These are phyloP conservation scores for Hibiscus syriacus DNA, from an alignment of 345 rosid genomes.

Conservation along the genomic window DNA sequence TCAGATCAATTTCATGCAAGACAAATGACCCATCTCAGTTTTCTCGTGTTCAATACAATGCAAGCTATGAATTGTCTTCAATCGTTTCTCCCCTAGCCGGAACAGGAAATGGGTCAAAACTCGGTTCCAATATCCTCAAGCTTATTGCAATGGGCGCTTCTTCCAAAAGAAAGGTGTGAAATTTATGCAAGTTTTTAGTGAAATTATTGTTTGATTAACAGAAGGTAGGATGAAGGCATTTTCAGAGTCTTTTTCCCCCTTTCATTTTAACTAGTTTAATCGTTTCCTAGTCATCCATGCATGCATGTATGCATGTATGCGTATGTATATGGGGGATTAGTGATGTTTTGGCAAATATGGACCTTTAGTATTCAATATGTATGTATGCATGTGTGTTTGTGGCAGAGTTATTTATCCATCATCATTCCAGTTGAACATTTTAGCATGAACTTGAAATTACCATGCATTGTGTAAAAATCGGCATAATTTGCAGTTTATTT, in stretches of 20 bases:
- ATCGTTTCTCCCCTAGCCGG: slow-evolving; percentile 14
- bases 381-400: too few relatives aligned
- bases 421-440: too few relatives aligned
- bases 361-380: too few relatives aligned
- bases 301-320: too few relatives aligned
- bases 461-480: neutral
- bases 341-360: too few relatives aligned
- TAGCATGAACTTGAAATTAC: too few relatives aligned
- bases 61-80: slow-evolving; percentile 13
- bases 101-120: slow-evolving; percentile 22
- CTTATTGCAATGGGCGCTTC: slow-evolving; percentile 27
- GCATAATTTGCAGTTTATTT: neutral
- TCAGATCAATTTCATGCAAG: slow-evolving; percentile 35
- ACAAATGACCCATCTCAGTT: slow-evolving; percentile 18
- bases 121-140: slow-evolving; percentile 22
- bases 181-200: neutral
- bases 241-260: too few relatives aligned
- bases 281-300: too few relatives aligned
- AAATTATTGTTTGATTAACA: neutral
- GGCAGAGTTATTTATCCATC: too few relatives aligned
- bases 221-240: too few relatives aligned
- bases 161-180: slow-evolving; percentile 42
- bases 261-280: too few relatives aligned
- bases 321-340: too few relatives aligned
- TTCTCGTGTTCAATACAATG: slow-evolving; percentile 7